These are phyloP conservation scores for Alternaria arborescens DNA, from an alignment of 2,329 filamentous ascomycete species.

Conservation along the genomic window DNA sequence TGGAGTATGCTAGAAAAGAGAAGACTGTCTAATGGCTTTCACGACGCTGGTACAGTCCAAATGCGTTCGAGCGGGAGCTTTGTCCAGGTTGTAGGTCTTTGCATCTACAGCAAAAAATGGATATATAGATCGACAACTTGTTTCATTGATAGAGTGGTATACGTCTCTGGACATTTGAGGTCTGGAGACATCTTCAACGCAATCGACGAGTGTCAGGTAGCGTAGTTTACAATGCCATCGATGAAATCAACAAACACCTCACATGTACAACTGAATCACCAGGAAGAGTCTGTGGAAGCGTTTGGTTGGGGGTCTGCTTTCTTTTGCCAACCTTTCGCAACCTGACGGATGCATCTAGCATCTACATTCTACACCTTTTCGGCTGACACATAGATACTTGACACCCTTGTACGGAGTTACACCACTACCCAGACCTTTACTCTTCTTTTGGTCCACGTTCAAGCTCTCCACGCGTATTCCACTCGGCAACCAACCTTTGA, in stretches of 20 bases:
- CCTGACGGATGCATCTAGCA: conserved; percentile 23
- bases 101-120: not conserved
- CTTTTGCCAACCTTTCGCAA: not conserved
- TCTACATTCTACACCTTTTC: conserved; percentile 60
- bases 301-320: not conserved
- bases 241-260: not conserved
- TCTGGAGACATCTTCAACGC: not conserved
- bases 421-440: conserved; percentile 82
- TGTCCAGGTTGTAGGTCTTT: not conserved
- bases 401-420: conserved; percentile 98
- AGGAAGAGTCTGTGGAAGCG: not conserved
- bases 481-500: conserved; percentile 71
- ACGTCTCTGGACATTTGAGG: not conserved
- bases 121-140: not conserved
- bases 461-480: conserved; percentile 70
- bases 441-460: conserved; percentile 76
- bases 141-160: not conserved
- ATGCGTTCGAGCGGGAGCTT: not conserved
- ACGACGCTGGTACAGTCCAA: not conserved
- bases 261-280: not conserved
- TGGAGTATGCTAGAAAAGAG: not conserved
- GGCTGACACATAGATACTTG: conserved; percentile 85
- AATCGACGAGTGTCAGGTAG: not conserved
- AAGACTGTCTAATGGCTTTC: not conserved
- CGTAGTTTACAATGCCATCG: conserved; percentile 2